A percentile compares a stretch with the other conserved stretches of the same genome.
Conservation (phyloP, 1,139 yeast species). For the Hansenula sp. region DNA sequence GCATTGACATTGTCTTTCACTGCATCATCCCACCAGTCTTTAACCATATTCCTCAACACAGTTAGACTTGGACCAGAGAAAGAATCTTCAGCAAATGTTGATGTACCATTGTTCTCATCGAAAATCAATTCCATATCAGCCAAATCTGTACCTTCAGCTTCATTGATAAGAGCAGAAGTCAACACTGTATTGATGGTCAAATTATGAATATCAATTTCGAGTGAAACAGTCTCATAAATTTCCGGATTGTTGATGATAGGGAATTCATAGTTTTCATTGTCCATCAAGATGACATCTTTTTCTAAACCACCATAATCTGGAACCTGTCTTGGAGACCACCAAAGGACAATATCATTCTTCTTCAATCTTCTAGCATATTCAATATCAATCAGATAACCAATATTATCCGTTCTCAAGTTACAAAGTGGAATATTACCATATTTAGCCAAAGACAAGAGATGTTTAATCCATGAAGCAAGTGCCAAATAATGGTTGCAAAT, state of each 20-base stretch:
- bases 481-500: slow-evolving; percentile 69
- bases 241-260: slow-evolving; percentile 79
- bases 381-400: slow-evolving; percentile 78
- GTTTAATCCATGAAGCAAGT: slow-evolving; percentile 69
- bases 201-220: slow-evolving; percentile 78
- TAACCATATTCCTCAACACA: slow-evolving; percentile 70
- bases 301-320: slow-evolving; percentile 90
- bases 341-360: slow-evolving; percentile 64
- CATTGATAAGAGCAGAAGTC: slow-evolving; percentile 79
- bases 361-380: slow-evolving; percentile 76
- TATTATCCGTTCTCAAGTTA: slow-evolving; percentile 71
- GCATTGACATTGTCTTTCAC: slow-evolving; percentile 64
- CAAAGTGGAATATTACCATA: slow-evolving; percentile 84
- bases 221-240: slow-evolving; percentile 69
- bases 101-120: slow-evolving; percentile 40
- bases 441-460: slow-evolving; percentile 59
- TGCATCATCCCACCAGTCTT: slow-evolving; percentile 95
- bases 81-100: slow-evolving; percentile 66
- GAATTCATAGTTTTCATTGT: slow-evolving; percentile 60
- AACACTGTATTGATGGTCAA: slow-evolving; percentile 81
- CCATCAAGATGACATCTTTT: slow-evolving; percentile 41
- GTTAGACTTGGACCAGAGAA: slow-evolving; percentile 75
- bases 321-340: slow-evolving; percentile 87
- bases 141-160: slow-evolving; percentile 84
- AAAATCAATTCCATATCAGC: slow-evolving; percentile 48